Conservation (phyloP, 257 asterid species). For the Penstemon newberryi region DNA sequence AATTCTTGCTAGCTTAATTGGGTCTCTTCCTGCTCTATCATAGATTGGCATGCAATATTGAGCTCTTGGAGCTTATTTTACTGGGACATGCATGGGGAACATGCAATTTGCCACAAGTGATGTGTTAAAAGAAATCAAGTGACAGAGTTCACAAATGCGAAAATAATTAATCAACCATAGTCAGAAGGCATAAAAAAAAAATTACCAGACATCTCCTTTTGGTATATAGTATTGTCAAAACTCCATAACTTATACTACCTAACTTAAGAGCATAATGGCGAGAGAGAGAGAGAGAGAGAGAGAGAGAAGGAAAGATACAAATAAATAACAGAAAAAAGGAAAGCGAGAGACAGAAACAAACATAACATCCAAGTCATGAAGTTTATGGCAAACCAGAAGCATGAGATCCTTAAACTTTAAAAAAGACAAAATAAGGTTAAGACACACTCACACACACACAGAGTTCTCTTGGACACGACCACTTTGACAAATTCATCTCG, state of each 20-base stretch:
- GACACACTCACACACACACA: too few relatives aligned
- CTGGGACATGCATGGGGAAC: too few relatives aligned
- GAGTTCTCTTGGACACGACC: not conserved
- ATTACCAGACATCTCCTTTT: not conserved
- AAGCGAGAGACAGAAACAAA: not conserved
- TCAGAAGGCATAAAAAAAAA: constrained; percentile 1
- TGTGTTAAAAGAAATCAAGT: too few relatives aligned
- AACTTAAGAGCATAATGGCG: not conserved
- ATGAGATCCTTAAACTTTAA: not conserved
- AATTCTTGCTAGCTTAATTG: constrained; percentile 8
- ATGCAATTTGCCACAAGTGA: too few relatives aligned
- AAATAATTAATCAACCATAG: not conserved
- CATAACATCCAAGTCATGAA: not conserved
- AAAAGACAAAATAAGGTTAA: too few relatives aligned
- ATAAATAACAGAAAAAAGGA: not conserved
- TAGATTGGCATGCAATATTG: not conserved
- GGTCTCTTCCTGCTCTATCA: constrained; percentile 5
- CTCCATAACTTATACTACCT: not conserved
- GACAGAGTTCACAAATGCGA: too few relatives aligned
- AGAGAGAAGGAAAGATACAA: too few relatives aligned
- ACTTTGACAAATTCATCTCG: constrained; percentile 8
- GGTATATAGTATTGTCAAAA: not conserved
- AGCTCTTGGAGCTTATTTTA: not conserved
- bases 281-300: too few relatives aligned
- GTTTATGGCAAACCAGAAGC: constrained; percentile 8